Conservation (phyloP, 768 basidiomycete species). For the Pulveroboletus sp. region DNA sequence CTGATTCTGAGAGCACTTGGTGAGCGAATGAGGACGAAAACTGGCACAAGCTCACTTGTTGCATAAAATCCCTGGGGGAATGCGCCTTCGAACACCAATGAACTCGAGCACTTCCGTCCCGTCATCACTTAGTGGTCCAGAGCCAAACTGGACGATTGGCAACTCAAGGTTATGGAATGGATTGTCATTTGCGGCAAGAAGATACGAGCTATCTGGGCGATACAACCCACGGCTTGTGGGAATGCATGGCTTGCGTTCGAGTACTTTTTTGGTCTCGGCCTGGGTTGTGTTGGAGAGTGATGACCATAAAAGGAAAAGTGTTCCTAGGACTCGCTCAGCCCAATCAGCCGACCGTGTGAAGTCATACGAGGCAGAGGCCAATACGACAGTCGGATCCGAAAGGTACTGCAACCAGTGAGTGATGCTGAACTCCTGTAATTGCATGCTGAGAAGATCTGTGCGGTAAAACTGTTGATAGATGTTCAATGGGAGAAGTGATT, state of each 20-base stretch:
- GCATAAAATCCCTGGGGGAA: conserved; percentile 87
- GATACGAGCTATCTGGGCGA: conserved; percentile 69
- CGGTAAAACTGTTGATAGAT: conserved; percentile 61
- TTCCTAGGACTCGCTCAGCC: conserved; percentile 70
- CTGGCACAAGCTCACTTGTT: conserved; percentile 47
- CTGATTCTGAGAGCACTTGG: conserved; percentile 43
- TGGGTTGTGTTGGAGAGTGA: conserved; percentile 45
- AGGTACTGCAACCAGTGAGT: conserved; percentile 71
- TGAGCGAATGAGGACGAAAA: conserved; percentile 2
- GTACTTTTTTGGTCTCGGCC: conserved; percentile 35
- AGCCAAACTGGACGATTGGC: conserved; percentile 69
- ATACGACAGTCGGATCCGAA: conserved; percentile 39
- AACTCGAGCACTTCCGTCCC: conserved; percentile 63
- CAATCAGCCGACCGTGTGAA: conserved; percentile 62
- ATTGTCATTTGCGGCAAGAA: conserved; percentile 71
- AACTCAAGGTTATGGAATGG: conserved; percentile 65
- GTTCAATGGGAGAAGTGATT: conserved; percentile 64
- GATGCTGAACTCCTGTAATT: conserved; percentile 78
- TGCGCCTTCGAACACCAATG: conserved; percentile 84
- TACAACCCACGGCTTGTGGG: conserved; percentile 59
- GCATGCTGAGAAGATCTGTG: conserved; percentile 56
- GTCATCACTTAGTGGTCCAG: conserved; percentile 57
- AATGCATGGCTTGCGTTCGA: conserved; percentile 44
- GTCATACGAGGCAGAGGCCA: conserved; percentile 43
- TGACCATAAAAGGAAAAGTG: conserved; percentile 67